Base-by-base conservation (phyloP, 1,284 basidiomycete species). In the Coriolopsis trogii region DNA sequence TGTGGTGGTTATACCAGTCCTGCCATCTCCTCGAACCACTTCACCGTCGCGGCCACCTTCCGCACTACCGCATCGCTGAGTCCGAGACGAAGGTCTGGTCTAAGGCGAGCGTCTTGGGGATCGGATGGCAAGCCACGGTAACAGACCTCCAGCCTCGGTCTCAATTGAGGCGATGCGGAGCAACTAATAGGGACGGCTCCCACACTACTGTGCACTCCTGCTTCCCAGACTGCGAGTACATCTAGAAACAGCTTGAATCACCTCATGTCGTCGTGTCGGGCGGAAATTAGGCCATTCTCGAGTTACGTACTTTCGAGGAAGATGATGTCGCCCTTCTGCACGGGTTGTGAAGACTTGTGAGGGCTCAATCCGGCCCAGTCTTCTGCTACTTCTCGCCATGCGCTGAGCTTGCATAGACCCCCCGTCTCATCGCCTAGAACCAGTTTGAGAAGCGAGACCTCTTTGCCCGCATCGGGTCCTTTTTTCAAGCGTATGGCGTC, bases 341-440 rank as follows among this genome's bases (percentile, higher is more conserved):
- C 66, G 28, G 65, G 74, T 13, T 72, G 63, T 10, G 61, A 58
- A 12, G 59, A 56, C 15, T 26, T 37, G 4, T 53, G 56, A 15
- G 61, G 36, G 48, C 61, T 52, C 45, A 58, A 30, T 24, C 67
- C 52, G 43, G 83, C 84, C 89, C 88, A 91, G 0, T 66, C 66
- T 38, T 90, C 84, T 7, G 89, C 89, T 3, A 78, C 71, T 46
- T 89, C 84, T 46, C 89, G 73, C 89, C 89, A 91, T 3, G 83
- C 87, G 6, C 84, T 85, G 12, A 91, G 65, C 67, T 84, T 89
- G 59, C 81, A 82, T 3, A 91, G 74, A 0, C 69, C 74, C 2
- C 84, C 84, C 20, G 78, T 76, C 46, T 87, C 85, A 58, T 89
- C 85, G 4, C 85, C 84, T 15, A 90, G 65, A 38, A 91, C 78